Percentiles rank a stretch among this genome's conserved stretches.
Conservation (phyloP, 2,329 filamentous ascomycete species). For the Phoma sp. region DNA sequence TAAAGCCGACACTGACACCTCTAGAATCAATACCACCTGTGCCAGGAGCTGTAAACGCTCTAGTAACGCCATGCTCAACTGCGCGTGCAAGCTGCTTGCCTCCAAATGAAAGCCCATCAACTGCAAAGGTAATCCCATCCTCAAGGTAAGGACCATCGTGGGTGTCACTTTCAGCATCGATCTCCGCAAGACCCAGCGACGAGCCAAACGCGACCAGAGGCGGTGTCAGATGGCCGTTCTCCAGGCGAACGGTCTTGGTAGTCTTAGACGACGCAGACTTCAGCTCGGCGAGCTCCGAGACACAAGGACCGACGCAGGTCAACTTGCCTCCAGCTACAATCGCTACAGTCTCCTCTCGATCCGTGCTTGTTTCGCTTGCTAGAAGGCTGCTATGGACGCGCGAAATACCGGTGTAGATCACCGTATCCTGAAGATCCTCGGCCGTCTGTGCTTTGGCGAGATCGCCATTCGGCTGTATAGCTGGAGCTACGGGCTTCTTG, state of each 20-base stretch:
- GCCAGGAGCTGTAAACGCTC: slow-evolving; percentile 48
- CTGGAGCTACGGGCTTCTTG: slow-evolving; percentile 29
- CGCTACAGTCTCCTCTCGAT: not conserved
- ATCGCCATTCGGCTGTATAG: slow-evolving; percentile 50
- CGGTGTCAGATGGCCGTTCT: slow-evolving; percentile 66
- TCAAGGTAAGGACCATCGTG: slow-evolving; percentile 57
- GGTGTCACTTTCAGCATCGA: slow-evolving; percentile 61
- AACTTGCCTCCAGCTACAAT: slow-evolving; percentile 1
- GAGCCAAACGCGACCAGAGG: slow-evolving; percentile 67
- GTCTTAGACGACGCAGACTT: not conserved
- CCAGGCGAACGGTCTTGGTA: not conserved
- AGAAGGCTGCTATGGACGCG: not conserved
- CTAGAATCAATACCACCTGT: slow-evolving; percentile 37
- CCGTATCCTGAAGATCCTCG: slow-evolving; percentile 14
- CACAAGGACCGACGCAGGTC: slow-evolving; percentile 4
- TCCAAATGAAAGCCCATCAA: slow-evolving; percentile 53
- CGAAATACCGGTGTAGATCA: slow-evolving; percentile 3
- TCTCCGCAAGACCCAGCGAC: slow-evolving; percentile 66
- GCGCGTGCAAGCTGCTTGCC: slow-evolving; percentile 48
- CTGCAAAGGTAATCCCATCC: slow-evolving; percentile 61
- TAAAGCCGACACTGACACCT: slow-evolving; percentile 44
- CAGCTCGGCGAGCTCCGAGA: slow-evolving; percentile 1
- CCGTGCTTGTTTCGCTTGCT: not conserved
- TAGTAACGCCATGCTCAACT: slow-evolving; percentile 47
- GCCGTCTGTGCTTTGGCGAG: slow-evolving; percentile 39